Base-by-base conservation (phyloP, 75 land plant genomes). In the Sequoiadendron giganteum region DNA sequence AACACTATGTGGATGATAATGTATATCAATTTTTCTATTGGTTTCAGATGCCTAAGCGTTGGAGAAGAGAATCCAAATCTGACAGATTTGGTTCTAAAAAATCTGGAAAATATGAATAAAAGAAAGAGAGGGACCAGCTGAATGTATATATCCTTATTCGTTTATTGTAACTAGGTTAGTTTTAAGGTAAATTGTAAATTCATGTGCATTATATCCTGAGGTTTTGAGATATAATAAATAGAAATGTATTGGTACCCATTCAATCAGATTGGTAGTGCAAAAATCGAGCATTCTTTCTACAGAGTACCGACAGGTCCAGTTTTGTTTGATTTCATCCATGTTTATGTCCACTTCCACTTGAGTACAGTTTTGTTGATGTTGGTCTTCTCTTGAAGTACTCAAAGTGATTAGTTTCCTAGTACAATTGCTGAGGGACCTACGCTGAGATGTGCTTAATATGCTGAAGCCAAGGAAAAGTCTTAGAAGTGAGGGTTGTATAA, bases 21-120 rank as follows among this genome's bases (percentile, higher is more conserved):
- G 45, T 9, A 40, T 40, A 79, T 79, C 16, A 2, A 79, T 40
- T 16, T 39, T 79, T 21, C 45, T 79, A 79, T 21, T 79, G 47
- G 47, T 40, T 79, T 79, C 82, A 79, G 82, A 34, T 85, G 92
- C 48, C 40, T 86, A 18, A 94, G 93, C 25, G 90, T 92, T 79
- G 93, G 92, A 56, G 87, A 87, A n/a, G 95, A 90, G 79, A 93
- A 94, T 86, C 91, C 87, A 5, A 93, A 93, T 79, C 86, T 94
- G 40, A 94, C 95, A 10, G 88, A 89, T 10, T 8, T 88, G 78
- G 95, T 94, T 16, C 88, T 93, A 25, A 90, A 93, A 85, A 94
- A 94, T 88, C 86, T 94, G 87, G 93, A 92, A 87, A 92, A 86
- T 19, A 84, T 94, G 87, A 85, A 68, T 5, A 94, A 90, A 77